Percentiles rank a stretch among this genome's conserved stretches.
These are phyloP conservation scores for Trichomonascaceae sp. DNA, from an alignment of 1,139 yeast species.

Conservation along the genomic window DNA sequence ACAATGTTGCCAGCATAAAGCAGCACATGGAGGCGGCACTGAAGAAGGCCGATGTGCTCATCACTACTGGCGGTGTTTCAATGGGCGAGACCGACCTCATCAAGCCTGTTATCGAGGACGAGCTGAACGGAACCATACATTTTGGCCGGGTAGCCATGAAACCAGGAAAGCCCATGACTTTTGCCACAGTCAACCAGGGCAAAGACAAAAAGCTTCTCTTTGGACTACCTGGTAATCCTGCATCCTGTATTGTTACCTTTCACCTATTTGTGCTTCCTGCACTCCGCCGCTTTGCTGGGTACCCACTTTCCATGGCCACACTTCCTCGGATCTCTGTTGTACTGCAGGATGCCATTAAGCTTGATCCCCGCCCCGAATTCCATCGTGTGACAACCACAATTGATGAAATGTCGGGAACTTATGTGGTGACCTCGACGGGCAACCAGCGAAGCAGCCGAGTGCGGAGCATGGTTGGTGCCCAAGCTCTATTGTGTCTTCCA, in stretches of 20 bases:
- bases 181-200: constrained; percentile 29
- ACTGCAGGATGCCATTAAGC: constrained; percentile 19
- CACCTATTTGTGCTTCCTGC: constrained; percentile 37
- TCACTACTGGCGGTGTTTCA: constrained; percentile 43
- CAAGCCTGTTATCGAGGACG: constrained; percentile 33
- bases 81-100: constrained; percentile 40
- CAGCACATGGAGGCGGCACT: constrained; percentile 19
- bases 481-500: constrained; percentile 33
- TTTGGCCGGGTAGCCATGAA: constrained; percentile 43
- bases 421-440: constrained; percentile 32
- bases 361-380: constrained; percentile 39
- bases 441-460: constrained; percentile 37
- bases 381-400: constrained; percentile 29
- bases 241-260: constrained; percentile 35
- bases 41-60: constrained; percentile 26
- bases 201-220: constrained; percentile 18
- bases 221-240: constrained; percentile 43
- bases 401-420: constrained; percentile 9
- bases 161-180: constrained; percentile 43
- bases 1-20: constrained; percentile 20
- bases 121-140: constrained; percentile 31
- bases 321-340: constrained; percentile 24
- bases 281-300: constrained; percentile 26
- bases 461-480: constrained; percentile 34
- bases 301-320: constrained; percentile 10